phyloP scores from a whole-genome alignment of 371 early-diverging fungal genomes.

The Mucor velutinosus region DNA sequence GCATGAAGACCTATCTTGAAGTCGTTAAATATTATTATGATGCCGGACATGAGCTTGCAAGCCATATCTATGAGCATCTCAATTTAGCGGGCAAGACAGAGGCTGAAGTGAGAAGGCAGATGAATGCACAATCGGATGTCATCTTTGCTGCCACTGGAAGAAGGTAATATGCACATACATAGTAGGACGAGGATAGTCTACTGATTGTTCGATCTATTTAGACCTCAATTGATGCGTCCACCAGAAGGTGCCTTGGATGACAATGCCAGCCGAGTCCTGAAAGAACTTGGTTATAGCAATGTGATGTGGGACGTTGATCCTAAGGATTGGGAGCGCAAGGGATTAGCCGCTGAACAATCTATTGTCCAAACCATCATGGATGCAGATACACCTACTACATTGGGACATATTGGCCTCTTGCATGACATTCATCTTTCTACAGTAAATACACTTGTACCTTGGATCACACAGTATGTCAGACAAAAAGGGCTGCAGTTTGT shows the following conservation, averaged over 20 bases:
- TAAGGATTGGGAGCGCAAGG: slow-evolving; percentile 15
- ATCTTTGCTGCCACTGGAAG: slow-evolving; percentile 22
- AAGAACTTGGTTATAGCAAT: slow-evolving; percentile 14
- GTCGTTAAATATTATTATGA: slow-evolving; percentile 18
- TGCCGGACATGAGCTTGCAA: slow-evolving; percentile 28
- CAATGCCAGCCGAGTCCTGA: slow-evolving; percentile 11
- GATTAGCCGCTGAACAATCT: neutral
- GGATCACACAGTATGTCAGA: slow-evolving; percentile 37
- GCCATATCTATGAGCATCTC: slow-evolving; percentile 28
- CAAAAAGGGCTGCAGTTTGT: slow-evolving; percentile 30
- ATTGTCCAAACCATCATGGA: slow-evolving; percentile 13
- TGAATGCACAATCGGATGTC: slow-evolving; percentile 21
- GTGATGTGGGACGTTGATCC: slow-evolving; percentile 26
- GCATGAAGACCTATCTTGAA: slow-evolving; percentile 20
- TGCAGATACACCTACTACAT: slow-evolving; percentile 2
- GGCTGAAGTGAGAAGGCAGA: slow-evolving; percentile 11
- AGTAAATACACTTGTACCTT: slow-evolving; percentile 34
- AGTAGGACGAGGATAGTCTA: neutral
- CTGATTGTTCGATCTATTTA: neutral
- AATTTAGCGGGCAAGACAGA: slow-evolving; percentile 4
- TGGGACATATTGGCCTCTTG: slow-evolving; percentile 22
- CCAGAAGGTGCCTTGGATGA: slow-evolving; percentile 18
- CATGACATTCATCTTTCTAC: slow-evolving; percentile 46
- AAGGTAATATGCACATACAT: neutral
- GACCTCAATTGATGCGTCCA: slow-evolving; percentile 17